These are phyloP conservation scores for Phoenix dactylifera DNA, from an alignment of 176 grass and related monocot species.

Conservation along the genomic window DNA sequence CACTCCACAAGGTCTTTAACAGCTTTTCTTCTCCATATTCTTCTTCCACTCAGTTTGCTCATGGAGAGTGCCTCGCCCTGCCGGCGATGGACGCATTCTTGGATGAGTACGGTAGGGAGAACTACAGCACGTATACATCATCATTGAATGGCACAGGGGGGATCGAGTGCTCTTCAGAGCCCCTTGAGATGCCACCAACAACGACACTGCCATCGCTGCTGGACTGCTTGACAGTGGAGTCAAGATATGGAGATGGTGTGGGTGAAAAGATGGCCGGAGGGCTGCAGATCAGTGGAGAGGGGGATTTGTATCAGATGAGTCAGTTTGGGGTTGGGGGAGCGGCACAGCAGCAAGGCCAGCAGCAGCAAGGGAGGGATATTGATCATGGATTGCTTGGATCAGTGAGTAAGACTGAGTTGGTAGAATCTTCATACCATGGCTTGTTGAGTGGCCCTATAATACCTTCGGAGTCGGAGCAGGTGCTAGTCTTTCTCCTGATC, in stretches of 20 bases:
- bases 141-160: neutral
- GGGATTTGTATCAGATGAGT: constrained; percentile 17
- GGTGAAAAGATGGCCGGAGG: neutral
- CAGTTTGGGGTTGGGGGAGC: constrained; percentile 25
- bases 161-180: no score
- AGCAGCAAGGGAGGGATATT: no score
- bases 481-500: constrained; percentile 1
- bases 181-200: neutral
- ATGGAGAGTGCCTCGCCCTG: constrained; percentile 29
- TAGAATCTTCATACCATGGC: constrained; percentile 25
- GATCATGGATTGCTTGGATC: constrained; percentile 7
- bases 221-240: constrained; percentile 56
- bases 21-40: constrained; percentile 26
- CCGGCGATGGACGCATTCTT: constrained; percentile 44
- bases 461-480: constrained; percentile 38
- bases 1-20: constrained; percentile 44
- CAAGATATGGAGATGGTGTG: neutral
- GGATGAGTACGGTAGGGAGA: constrained; percentile 25
- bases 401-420: constrained; percentile 21
- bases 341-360: constrained; percentile 12
- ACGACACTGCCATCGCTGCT: constrained; percentile 41
- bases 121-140: constrained; percentile 24
- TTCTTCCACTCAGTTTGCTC: constrained; percentile 7
- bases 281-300: constrained; percentile 12
- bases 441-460: constrained; percentile 29